A percentile compares a stretch with the other conserved stretches of the same genome.
Evolutionary conservation across 805 yeast species (phyloP).

Genomic region (Saccharomycopsis fermentans): DNA sequence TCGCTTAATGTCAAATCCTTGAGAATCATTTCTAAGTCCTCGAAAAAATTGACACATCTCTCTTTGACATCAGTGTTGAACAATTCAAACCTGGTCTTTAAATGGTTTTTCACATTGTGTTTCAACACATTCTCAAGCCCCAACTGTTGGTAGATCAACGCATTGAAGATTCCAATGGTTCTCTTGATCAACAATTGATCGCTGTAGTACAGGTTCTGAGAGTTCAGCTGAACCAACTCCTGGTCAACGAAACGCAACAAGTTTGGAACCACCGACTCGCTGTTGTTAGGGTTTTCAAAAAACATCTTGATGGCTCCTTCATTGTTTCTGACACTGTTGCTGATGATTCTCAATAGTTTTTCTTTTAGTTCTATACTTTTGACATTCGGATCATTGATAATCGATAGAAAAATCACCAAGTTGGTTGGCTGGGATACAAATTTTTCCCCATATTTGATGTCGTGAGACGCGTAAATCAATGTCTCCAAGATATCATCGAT

Average conservation of each 20-base stretch:
- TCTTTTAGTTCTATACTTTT: slow-evolving; percentile 5
- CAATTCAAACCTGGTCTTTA: slow-evolving; percentile 4
- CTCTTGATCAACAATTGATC: slow-evolving; percentile 15
- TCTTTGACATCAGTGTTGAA: slow-evolving; percentile 13
- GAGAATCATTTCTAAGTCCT: slow-evolving; percentile 9
- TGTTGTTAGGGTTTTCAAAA: slow-evolving; percentile 2
- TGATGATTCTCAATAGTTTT: slow-evolving; percentile 12
- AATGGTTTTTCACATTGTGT: slow-evolving; percentile 2
- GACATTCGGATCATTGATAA: slow-evolving; percentile 6
- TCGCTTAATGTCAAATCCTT: neutral
- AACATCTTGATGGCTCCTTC: slow-evolving; percentile 7
- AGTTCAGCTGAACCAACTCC: neutral
- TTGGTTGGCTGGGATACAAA: slow-evolving; percentile 8
- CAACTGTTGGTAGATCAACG: slow-evolving; percentile 10
- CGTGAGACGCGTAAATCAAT: slow-evolving; percentile 12
- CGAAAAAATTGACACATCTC: slow-evolving; percentile 12
- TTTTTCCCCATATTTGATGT: slow-evolving; percentile 15
- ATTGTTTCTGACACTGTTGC: slow-evolving; percentile 16
- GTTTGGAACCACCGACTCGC: neutral
- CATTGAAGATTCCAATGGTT: slow-evolving; percentile 12
- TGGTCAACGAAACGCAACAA: slow-evolving; percentile 6
- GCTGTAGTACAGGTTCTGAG: neutral
- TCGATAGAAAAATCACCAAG: slow-evolving; percentile 10
- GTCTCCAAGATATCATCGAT: slow-evolving; percentile 9
- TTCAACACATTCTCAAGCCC: slow-evolving; percentile 10